Evolutionary conservation across 2,329 filamentous ascomycete genomes (phyloP), one percentile per base, ranked within the genome.

Genomic region (Grosmannia serpens): DNA sequence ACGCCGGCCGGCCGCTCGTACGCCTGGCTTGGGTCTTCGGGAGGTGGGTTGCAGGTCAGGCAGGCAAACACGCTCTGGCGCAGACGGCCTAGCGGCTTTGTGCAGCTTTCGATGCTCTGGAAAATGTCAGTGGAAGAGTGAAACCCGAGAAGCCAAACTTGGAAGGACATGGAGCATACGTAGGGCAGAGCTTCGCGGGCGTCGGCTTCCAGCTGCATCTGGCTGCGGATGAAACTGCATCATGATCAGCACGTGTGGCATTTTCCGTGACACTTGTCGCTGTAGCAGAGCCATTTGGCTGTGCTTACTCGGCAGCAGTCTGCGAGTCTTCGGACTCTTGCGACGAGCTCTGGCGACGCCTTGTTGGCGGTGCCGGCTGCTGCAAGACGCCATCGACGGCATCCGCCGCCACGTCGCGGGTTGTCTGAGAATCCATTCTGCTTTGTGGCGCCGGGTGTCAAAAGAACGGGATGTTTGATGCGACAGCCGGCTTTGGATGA

Each of bases 131-230:
- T 26, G 24, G 2, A 24, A 31, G 2, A 35, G 38, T 11, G 22
- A 20, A 38, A 41, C 17, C 52, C 17, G 22, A 50, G 17, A 44
- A n/a, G 10, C 26, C 24, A 17, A 38, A 22, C 2, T 22, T 51
- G 26, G 15, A 13, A 29, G 8, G n/a, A 11, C 5, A 7, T 20
- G 22, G n/a, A 29, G 9, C 83, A 67, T 75, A 95, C 90, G 70
- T 96, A 99, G 64, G 94, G 94, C 8, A 99, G 81, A 61, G 89
- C 89, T 77, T 99, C 92, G 65, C 91, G 90, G 53, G 94, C 94
- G 74, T 99, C 94, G 24, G 89, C 89, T 74, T 99, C 94, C 57
- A 99, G 85, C 64, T 87, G 85, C 68, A 96, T 85, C 70, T 99
- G 94, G 58, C 85, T 85, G 66, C 89, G 84, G 64, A 99, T 90